Evolutionary conservation across 176 grass and related monocot species (phyloP), one percentile per base, ranked within the genome.

Genomic region (Oryza brachyantha): DNA sequence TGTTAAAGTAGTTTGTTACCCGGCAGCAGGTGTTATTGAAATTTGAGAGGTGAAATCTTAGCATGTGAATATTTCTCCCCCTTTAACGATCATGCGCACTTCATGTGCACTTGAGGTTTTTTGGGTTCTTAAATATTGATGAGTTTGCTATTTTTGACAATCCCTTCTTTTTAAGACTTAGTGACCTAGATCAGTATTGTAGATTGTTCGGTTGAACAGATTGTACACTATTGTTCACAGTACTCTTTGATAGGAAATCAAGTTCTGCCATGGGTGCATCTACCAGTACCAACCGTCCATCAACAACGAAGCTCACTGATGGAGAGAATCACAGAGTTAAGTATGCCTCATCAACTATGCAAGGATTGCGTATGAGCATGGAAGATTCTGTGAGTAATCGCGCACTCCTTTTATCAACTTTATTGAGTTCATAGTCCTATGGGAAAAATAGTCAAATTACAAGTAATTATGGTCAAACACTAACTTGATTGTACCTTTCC

Each of bases 311-410:
- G 14, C 35, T 13, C 79, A 66, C 75, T 21, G 24, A 59, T 29
- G 37, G 32, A 61, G 70, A 86, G 77, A 81, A 80, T 75, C n/a
- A 61, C 77, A 80, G 38, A 80, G 28, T 75, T 60, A 68, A 80
- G 84, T 86, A 80, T 46, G 77, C 48, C 7, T 12, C 17, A 16
- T 74, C 77, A 50, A 74, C 28, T 61, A 74, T 68, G 77, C 19
- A 75, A 75, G 84, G 61, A 29, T 11, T 0, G 24, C 19, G 63
- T 5, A 0, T 3, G 3, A 3, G 8, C 35, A 74, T 80, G 70
- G 37, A 86, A 48, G 70, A 86, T 80, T 37, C 16, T 50, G 84
- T 86, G 62, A 80, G 84, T 86, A 86, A 46, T 68, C 5, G 48
- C 22, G 8, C 29, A 41, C 8, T 34, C 66, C 1, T 21, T 13